phyloP scores from a whole-genome alignment of 2,329 filamentous ascomycete species.

The Biscogniauxia sp. region DNA sequence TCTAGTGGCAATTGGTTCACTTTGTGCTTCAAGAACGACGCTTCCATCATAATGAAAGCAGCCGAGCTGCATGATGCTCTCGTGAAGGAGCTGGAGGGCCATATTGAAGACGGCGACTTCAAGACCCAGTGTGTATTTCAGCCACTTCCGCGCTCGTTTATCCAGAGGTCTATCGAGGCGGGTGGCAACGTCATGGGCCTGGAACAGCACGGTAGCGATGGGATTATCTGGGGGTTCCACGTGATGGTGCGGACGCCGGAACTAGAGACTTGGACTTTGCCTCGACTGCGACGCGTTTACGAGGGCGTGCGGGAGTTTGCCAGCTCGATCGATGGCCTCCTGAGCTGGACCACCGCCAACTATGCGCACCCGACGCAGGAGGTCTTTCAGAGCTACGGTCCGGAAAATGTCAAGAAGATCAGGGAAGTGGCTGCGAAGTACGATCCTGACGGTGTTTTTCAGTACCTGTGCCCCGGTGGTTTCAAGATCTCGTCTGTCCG shows the following conservation, averaged over 20 bases:
- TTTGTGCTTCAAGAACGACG: conserved; percentile 14
- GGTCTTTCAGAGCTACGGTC: conserved; percentile 25
- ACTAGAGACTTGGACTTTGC: not conserved
- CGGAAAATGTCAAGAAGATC: conserved; percentile 24
- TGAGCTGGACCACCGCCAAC: conserved; percentile 17
- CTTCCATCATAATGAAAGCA: conserved; percentile 8
- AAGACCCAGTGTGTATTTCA: conserved; percentile 16
- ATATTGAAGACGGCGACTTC: conserved; percentile 13
- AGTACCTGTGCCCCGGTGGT: conserved; percentile 20
- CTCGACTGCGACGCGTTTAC: not conserved
- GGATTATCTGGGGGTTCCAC: not conserved
- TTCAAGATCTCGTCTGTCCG: conserved; percentile 16
- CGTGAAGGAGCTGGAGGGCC: conserved; percentile 4
- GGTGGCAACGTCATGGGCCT: conserved; percentile 10
- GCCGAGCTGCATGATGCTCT: conserved; percentile 5
- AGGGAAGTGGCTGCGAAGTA: conserved; percentile 35
- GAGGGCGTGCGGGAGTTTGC: conserved; percentile 5
- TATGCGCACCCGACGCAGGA: conserved; percentile 29
- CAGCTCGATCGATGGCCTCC: not conserved
- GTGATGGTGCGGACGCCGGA: conserved; percentile 6
- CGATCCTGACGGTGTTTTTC: conserved; percentile 24
- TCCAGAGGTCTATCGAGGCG: not conserved
- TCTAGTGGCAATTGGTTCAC: conserved; percentile 16
- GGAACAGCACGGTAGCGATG: conserved; percentile 2
- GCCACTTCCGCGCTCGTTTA: conserved; percentile 5